Base-by-base conservation (phyloP, 192 early-diverging fungal species). In the Funneliformis geosporum region DNA sequence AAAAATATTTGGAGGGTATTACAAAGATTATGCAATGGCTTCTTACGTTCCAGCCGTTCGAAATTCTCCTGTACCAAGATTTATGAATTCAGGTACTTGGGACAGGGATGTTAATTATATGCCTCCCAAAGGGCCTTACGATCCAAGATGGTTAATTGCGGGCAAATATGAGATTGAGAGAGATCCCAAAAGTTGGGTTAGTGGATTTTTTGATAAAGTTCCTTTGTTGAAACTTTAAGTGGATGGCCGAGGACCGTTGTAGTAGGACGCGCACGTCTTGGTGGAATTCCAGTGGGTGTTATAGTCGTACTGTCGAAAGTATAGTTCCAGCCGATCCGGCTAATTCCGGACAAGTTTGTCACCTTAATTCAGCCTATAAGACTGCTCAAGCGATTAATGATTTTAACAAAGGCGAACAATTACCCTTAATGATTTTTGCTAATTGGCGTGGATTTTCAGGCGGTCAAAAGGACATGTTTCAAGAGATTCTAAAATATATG, bases 381-480 rank as follows among this genome's bases (percentile, higher is more conserved):
- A 99, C 98, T 27, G 96, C 98, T 16, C 98, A 99, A 87, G 97
- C 98, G 1, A 99, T 99, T 85, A 93, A 94, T 81, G 98, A 99
- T 87, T 98, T 99, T 65, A 98, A 98, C 90, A 94, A 97, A 80
- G 97, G 97, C 83, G 98, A 99, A 86, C 96, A 97, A 81, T 88
- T 99, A 79, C 98, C 98, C 25, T 87, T 99, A 83, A 96, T 99
- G 80, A 95, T 99, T 85, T 98, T 99, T 92, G 98, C 98, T 84
- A 99, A 99, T 94, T 99, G 98, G 98, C 95, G 98, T 87, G 98
- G 98, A 69, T 99, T 99, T 91, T 96, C 95, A 39, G 98, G 98
- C 73, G 98, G 98, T 78, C 98, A 99, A 85, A 94, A 93, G 82
- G 98, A 99, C 86, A 97, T 99, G 95, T 98, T 93, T 89, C 94